Evolutionary conservation across 140 eudicot genomes (phyloP), one percentile per base, ranked within the genome.

Genomic region (Flaveria floridana): DNA sequence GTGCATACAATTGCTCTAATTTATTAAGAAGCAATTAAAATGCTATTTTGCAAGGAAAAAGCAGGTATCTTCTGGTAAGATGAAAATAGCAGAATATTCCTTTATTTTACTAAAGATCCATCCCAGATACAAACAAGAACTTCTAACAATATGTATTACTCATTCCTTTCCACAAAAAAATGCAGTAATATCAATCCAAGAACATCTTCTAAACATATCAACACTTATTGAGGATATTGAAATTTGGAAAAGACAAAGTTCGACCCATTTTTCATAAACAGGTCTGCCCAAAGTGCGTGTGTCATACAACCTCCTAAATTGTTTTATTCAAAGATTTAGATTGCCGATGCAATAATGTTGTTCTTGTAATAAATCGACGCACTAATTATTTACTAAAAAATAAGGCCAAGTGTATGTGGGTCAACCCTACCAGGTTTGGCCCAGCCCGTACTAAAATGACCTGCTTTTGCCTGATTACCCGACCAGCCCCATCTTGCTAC

Each of bases 21-120:
- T 75, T 46, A 7, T 28, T 46, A 56, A 26, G 72, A 76, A 28
- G 67, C 28, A 65, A 64, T 34, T 19, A 50, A 15, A 30, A 64
- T 30, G 64, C 37, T 14, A 30, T 11, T 50, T 65, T 72, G 69
- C 37, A 18, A 37, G 71, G 30, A 74, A 25, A 44, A 23, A 52
- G 10, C 18, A 4, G 21, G 52, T 71, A 18, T 30, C 50, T 18
- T 56, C 53, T 55, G 55, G 20, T 72, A 57, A 18, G 9, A 37
- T 68, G 55, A 56, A 56, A 13, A 19, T 39, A 41, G 64, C 37
- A 30, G 3, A 56, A 42, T 39, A 6, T 72, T 2, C 41, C 39
- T 52, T 52, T 52, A 52, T 52, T 42, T 71, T 12, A 30, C 21
- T 10, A 44, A 20, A 46, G 57, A 20, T 11, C 6, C 58, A 46